Percentiles rank a stretch among this genome's conserved stretches.
Conservation (phyloP, 1,139 yeast species). For the Pichia sp. region DNA sequence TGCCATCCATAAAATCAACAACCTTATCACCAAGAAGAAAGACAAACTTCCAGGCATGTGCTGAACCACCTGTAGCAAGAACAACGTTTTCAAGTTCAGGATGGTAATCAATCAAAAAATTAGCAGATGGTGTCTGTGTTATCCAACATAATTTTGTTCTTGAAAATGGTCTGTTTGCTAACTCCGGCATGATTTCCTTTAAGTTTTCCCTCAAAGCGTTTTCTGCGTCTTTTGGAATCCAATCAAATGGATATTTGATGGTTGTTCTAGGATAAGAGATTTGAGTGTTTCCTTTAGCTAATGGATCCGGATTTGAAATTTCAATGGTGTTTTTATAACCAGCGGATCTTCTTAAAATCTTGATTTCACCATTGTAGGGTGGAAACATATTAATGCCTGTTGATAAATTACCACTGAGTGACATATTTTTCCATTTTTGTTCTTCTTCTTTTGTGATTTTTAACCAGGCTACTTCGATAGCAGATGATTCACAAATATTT, state of each 20-base stretch:
- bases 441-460: constrained; percentile 20
- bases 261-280: constrained; percentile 17
- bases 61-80: constrained; percentile 32
- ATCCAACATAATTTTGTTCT: constrained; percentile 26
- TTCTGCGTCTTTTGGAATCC: constrained; percentile 25
- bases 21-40: constrained; percentile 32
- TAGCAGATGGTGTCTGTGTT: constrained; percentile 25
- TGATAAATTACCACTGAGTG: constrained; percentile 21
- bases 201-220: constrained; percentile 20
- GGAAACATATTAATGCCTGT: constrained; percentile 25
- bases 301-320: constrained; percentile 25
- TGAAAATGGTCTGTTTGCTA: constrained; percentile 22
- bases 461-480: constrained; percentile 24
- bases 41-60: constrained; percentile 36
- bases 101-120: constrained; percentile 24
- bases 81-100: constrained; percentile 21
- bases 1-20: constrained; percentile 12
- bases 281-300: constrained; percentile 8
- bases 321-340: constrained; percentile 30
- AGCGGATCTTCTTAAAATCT: constrained; percentile 20
- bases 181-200: constrained; percentile 20
- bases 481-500: constrained; percentile 17
- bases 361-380: constrained; percentile 23
- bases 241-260: constrained; percentile 17
- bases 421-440: constrained; percentile 20